Conservation (phyloP, 805 yeast genomes). For the Kurtzmaniella fragi region DNA sequence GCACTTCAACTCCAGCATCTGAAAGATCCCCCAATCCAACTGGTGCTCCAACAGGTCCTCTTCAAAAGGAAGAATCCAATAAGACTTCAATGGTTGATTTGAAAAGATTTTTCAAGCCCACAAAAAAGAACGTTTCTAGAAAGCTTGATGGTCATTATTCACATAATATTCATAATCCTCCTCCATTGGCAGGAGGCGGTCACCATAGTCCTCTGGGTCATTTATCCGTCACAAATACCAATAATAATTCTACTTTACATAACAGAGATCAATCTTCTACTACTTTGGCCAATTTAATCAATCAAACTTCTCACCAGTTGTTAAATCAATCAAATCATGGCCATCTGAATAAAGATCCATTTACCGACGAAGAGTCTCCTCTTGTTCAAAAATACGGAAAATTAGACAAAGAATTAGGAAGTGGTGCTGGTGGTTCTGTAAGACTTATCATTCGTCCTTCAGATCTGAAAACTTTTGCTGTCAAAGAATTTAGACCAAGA, state of each 20-base stretch:
- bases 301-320: constrained; percentile 33
- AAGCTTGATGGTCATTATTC: constrained; percentile 13
- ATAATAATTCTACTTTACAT: constrained; percentile 9
- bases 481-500: constrained; percentile 82
- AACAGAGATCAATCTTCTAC: constrained; percentile 30
- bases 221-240: not conserved
- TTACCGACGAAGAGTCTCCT: constrained; percentile 42
- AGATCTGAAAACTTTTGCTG: constrained; percentile 78
- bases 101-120: constrained; percentile 67
- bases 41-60: not conserved
- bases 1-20: not conserved
- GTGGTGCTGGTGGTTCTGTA: constrained; percentile 94
- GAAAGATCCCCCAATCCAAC: not conserved
- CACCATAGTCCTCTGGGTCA: not conserved
- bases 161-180: constrained; percentile 25
- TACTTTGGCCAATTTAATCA: constrained; percentile 30
- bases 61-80: not conserved
- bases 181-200: constrained; percentile 17
- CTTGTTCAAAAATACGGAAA: constrained; percentile 74
- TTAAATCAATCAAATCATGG: constrained; percentile 32
- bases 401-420: constrained; percentile 83
- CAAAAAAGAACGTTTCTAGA: constrained; percentile 22
- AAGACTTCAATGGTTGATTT: constrained; percentile 59
- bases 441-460: constrained; percentile 61
- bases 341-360: constrained; percentile 36